Base-by-base conservation (phyloP, 1,284 basidiomycete genomes). In the Ceratobasidium theobromae region DNA sequence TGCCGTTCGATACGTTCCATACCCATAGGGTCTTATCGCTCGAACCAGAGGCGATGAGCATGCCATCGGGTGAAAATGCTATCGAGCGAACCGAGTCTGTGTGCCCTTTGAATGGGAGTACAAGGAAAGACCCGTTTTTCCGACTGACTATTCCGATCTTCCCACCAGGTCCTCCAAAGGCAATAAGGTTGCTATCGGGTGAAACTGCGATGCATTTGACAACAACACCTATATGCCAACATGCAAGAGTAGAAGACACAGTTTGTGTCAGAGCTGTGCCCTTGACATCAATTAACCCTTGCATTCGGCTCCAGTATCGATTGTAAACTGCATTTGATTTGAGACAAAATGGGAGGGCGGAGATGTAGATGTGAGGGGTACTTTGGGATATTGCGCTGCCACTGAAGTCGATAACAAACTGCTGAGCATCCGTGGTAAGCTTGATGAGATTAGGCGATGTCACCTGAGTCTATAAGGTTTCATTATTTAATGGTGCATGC, bases 291-390 rank as follows among this genome's bases (percentile, higher is more conserved):
- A 40, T 28, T 9, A 57, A 12, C 64, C 52, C 1, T 38, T 33
- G 14, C 33, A 40, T 28, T 43, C 23, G n/a, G n/a, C 25, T n/a
- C 28, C 23, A 49, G 23, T 46, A 67, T 46, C 45, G 5, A 58
- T 58, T 14, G 64, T 45, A 12, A 21, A 67, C 5, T 40, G 43
- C 4, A 49, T 32, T 21, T 23, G 45, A 18, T n/a, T 28, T 16
- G 8, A 6, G 43, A 6, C 43, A 45, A 45, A 53, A 51, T 25
- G 60, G 21, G 16, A 64, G 14, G 3, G 38, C 49, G 9, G 49
- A 52, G 16, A 64, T 21, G 27, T 64, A 64, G 23, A 64, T 18
- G 28, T 64, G 60, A 18, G 60, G 60, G 8, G 60, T 53, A 12
- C 48, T 52, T 23, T 33, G 21, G n/a, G 25, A 52, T 38, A 64